Evolutionary conservation across 805 yeast species (phyloP).

Genomic region (Candida jianshihensis): DNA sequence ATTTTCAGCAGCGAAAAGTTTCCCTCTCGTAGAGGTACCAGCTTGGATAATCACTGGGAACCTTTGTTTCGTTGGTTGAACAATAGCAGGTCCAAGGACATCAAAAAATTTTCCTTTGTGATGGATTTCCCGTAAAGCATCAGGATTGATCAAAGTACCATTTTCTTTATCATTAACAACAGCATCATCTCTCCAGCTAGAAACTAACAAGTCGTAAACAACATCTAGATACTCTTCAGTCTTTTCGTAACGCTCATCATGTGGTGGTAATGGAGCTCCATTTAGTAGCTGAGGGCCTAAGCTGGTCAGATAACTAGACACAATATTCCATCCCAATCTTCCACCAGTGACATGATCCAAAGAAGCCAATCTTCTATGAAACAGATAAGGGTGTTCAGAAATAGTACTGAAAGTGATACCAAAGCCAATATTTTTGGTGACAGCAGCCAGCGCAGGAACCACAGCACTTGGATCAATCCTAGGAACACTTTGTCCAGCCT

Average conservation of each 20-base stretch:
- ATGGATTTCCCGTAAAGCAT: background rate
- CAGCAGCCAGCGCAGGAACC: slow-evolving; percentile 31
- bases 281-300: background rate
- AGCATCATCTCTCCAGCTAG: slow-evolving; percentile 1
- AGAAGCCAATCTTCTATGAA: slow-evolving; percentile 29
- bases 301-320: slow-evolving; percentile 6
- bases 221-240: slow-evolving; percentile 1
- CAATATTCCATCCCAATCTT: slow-evolving; percentile 36
- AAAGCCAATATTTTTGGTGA: slow-evolving; percentile 30
- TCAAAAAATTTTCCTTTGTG: slow-evolving; percentile 1
- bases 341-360: slow-evolving; percentile 33
- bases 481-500: slow-evolving; percentile 19
- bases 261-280: background rate
- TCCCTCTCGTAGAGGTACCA: slow-evolving; percentile 31
- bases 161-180: background rate
- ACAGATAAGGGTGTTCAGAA: slow-evolving; percentile 32
- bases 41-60: slow-evolving; percentile 36
- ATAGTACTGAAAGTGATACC: slow-evolving; percentile 35
- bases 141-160: background rate
- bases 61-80: slow-evolving; percentile 33
- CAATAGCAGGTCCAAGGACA: slow-evolving; percentile 16
- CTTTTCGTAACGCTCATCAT: slow-evolving; percentile 1
- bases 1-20: slow-evolving; percentile 31
- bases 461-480: slow-evolving; percentile 26
- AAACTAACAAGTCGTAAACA: background rate